A percentile compares a stretch with the other conserved stretches of the same genome.
Conservation (phyloP, 192 early-diverging fungal genomes). For the Backusella australiensis region DNA sequence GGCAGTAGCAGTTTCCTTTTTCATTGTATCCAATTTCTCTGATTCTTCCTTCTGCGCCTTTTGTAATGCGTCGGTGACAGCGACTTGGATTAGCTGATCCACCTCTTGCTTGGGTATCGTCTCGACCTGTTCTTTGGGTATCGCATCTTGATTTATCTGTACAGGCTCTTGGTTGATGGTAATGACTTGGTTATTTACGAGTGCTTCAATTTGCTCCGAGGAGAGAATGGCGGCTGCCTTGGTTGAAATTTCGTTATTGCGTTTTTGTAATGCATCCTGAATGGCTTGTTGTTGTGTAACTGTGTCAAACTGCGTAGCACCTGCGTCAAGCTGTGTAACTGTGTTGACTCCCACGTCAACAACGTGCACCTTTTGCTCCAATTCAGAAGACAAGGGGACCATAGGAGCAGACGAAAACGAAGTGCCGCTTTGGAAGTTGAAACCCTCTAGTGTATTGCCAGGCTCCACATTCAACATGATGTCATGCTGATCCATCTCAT, state of each 20-base stretch:
- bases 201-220: neutral
- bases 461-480: neutral
- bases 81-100: neutral
- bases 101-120: neutral
- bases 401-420: neutral
- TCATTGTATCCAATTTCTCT: neutral
- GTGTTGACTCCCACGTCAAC: constrained; percentile 22
- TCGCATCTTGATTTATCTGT: neutral
- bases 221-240: neutral
- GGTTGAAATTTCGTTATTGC: neutral
- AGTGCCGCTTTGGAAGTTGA: neutral
- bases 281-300: neutral
- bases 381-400: constrained; percentile 19
- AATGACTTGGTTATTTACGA: neutral
- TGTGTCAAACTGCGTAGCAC: neutral
- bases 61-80: neutral
- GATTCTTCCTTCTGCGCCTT: neutral
- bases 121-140: neutral
- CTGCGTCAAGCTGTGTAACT: neutral
- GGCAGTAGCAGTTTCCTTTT: neutral
- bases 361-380: constrained; percentile 8
- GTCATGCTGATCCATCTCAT: neutral
- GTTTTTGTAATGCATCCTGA: neutral
- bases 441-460: neutral
- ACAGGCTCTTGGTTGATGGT: neutral